phyloP scores from a whole-genome alignment of 352 stramenopile species.

The Pythium volutum region DNA sequence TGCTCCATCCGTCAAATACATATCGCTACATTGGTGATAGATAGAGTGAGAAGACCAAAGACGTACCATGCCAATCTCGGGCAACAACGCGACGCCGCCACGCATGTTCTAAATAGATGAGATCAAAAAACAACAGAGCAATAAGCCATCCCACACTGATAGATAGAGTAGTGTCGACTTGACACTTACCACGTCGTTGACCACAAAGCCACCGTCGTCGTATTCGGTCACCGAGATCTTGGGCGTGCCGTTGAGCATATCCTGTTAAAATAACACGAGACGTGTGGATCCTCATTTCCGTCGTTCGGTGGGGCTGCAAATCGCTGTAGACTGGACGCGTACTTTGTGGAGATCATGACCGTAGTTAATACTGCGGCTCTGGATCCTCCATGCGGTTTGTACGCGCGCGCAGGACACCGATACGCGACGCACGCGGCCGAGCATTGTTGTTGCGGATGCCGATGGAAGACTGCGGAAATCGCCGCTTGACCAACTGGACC shows the following conservation, averaged over 20 bases:
- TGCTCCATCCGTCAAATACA: neutral
- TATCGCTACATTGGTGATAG: neutral
- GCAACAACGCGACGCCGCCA: constrained; percentile 62
- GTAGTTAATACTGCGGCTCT: constrained; percentile 69
- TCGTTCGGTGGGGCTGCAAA: neutral
- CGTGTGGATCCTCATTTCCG: neutral
- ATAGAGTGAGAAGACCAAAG: neutral
- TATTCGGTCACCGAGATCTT: constrained; percentile 84
- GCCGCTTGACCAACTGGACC: neutral
- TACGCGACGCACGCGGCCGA: constrained; percentile 29
- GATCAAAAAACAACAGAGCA: no score
- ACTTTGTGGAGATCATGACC: constrained; percentile 84
- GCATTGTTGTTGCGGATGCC: constrained; percentile 11
- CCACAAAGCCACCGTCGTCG: constrained; percentile 80
- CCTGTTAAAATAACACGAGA: no score
- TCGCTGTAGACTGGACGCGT: neutral
- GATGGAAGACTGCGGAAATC: neutral
- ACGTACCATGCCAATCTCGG: constrained; percentile 78
- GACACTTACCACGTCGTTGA: constrained; percentile 69
- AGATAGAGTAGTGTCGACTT: neutral
- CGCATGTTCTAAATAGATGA: constrained; percentile 64
- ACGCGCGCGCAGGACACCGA: constrained; percentile 12
- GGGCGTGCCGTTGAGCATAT: constrained; percentile 78
- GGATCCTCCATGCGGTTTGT: constrained; percentile 17
- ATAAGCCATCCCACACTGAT: neutral